Conservation (phyloP, 2,329 filamentous ascomycete genomes). For the Penicillium sp. region DNA sequence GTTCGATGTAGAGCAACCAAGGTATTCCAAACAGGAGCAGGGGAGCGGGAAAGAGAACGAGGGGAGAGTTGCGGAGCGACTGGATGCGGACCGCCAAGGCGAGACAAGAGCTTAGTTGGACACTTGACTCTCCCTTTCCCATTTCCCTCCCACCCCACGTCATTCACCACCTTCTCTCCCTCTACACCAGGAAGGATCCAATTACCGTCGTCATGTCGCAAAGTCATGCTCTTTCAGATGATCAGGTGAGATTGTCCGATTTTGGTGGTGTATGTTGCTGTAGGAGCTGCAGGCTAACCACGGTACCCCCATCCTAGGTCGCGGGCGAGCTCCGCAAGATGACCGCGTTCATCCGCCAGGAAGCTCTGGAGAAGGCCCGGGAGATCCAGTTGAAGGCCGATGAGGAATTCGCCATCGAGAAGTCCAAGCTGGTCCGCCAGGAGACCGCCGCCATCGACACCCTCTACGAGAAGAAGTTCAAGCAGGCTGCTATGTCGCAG, state of each 20-base stretch:
- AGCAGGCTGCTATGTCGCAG: slow-evolving; percentile 96
- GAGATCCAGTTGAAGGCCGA: slow-evolving; percentile 98
- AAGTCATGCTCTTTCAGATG: slow-evolving; percentile 92
- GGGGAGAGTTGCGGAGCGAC: slow-evolving; percentile 9
- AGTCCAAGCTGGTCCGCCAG: slow-evolving; percentile 95
- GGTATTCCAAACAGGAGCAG: slow-evolving; percentile 4
- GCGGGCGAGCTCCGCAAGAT: slow-evolving; percentile 99
- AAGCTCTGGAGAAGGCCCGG: slow-evolving; percentile 92
- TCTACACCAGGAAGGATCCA: not conserved
- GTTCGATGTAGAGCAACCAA: not conserved
- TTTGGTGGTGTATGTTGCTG: not conserved
- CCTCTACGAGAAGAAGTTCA: slow-evolving; percentile 98
- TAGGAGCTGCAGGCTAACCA: slow-evolving; percentile 11
- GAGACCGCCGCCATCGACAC: slow-evolving; percentile 91
- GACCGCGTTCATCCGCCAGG: slow-evolving; percentile 99
- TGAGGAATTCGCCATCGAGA: slow-evolving; percentile 98
- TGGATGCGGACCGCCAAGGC: slow-evolving; percentile 26
- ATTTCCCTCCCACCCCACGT: slow-evolving; percentile 21
- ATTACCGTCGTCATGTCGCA: slow-evolving; percentile 75
- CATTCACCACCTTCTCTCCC: slow-evolving; percentile 14
- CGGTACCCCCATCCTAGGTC: slow-evolving; percentile 60
- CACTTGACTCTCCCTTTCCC: slow-evolving; percentile 18
- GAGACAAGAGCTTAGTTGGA: slow-evolving; percentile 24
- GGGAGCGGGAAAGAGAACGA: slow-evolving; percentile 7
- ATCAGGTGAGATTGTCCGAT: slow-evolving; percentile 67